These are phyloP conservation scores for Cucumis cinereus DNA, from an alignment of 306 rosid genomes.

Conservation along the genomic window DNA sequence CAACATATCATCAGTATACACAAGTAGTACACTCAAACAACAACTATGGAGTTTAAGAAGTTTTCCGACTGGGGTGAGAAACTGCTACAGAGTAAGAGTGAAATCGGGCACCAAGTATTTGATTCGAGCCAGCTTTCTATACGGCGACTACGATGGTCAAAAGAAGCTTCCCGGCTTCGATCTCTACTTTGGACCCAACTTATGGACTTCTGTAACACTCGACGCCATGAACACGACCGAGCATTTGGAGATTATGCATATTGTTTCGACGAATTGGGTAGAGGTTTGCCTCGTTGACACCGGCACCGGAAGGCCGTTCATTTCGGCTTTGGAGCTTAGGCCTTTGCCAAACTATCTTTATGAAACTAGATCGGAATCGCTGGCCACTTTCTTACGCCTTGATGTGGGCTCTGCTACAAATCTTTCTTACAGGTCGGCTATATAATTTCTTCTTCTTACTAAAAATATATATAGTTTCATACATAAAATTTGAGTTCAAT, in stretches of 20 bases:
- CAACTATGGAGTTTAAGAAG: slow-evolving; percentile 26
- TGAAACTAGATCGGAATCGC: not conserved
- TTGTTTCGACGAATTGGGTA: slow-evolving; percentile 4
- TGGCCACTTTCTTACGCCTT: slow-evolving; percentile 10
- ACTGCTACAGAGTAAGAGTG: slow-evolving; percentile 37
- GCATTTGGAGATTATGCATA: slow-evolving; percentile 24
- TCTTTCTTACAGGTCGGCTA: slow-evolving; percentile 24
- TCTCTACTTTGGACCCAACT: slow-evolving; percentile 28
- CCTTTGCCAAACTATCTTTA: slow-evolving; percentile 17
- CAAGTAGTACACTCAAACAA: not conserved
- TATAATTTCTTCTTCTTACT: not conserved
- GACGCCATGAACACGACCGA: not conserved
- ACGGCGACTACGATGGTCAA: slow-evolving; percentile 34
- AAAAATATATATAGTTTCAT: too few species aligned
- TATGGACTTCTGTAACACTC: slow-evolving; percentile 18
- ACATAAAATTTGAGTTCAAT: too few species aligned
- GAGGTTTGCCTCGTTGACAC: slow-evolving; percentile 27
- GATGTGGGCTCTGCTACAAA: slow-evolving; percentile 20
- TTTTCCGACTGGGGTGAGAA: slow-evolving; percentile 44
- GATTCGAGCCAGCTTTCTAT: slow-evolving; percentile 26
- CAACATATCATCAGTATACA: not conserved
- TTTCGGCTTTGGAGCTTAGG: slow-evolving; percentile 29
- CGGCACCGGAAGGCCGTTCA: slow-evolving; percentile 23
- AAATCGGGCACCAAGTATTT: slow-evolving; percentile 18
- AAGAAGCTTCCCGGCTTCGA: slow-evolving; percentile 19